Evolutionary conservation across 1,284 basidiomycete genomes (phyloP), one percentile per base, ranked within the genome.

Genomic region (Pterula multifida): DNA sequence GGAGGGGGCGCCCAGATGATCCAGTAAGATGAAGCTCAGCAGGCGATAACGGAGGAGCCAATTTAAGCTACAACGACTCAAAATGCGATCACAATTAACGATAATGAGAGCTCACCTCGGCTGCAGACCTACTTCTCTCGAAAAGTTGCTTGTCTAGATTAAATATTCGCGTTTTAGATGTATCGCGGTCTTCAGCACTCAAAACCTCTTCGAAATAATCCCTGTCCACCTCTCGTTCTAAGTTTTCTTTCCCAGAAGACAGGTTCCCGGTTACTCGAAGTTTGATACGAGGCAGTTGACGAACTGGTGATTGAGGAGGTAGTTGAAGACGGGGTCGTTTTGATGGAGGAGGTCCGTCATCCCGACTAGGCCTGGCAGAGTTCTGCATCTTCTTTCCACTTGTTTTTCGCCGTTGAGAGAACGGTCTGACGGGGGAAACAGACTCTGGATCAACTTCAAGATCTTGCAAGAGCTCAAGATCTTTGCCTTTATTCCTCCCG

Each of bases 141-240:
- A 90, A 98, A 39, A 78, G 72, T 48, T 75, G 65, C 59, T 87
- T 85, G 63, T 98, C 95, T 6, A 63, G 60, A n/a, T 67, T 65
- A 1, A 65, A 63, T 35, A 93, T 79, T 3, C 67, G 63, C n/a
- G 92, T 93, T 55, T 79, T 81, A 17, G 72, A 68, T 24, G 76
- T 86, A 62, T 92, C 88, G 24, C 91, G 80, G 49, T 97, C 87
- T 13, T 73, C 69, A 0, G 73, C 69, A 15, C 65, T 66, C 49
- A 98, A 70, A 50, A 94, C 70, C 36, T 93, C 87, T 51, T 94
- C 86, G 65, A 95, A 90, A 52, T 92, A 71, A n/a, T 80, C 79
- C 36, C 68, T 70, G 55, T 78, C 74, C 4, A 79, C 76, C 49
- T 85, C 80, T n/a, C 72, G 72, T 49, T 68, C 67, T 52, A 4